These are phyloP conservation scores for Oehlia diaphana DNA, from an alignment of 192 early-diverging fungal genomes.

Conservation along the genomic window DNA sequence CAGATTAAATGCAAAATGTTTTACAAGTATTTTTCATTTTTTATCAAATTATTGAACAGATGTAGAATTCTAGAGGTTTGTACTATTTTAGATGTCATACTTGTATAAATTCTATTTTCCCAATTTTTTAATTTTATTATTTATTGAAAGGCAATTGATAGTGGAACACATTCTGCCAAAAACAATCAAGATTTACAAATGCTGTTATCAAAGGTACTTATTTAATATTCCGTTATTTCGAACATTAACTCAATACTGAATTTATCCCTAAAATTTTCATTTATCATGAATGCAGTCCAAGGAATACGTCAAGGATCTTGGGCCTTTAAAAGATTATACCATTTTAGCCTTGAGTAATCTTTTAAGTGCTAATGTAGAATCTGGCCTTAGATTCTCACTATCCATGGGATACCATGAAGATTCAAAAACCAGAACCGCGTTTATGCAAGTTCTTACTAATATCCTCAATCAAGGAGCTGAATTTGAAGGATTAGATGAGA, in stretches of 20 bases:
- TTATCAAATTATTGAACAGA: constrained; percentile 69
- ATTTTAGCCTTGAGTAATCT: constrained; percentile 89
- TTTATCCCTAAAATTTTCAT: not conserved
- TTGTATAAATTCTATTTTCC: not conserved
- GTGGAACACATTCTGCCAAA: constrained; percentile 23
- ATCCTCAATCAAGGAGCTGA: constrained; percentile 84
- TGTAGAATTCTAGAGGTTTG: constrained; percentile 60
- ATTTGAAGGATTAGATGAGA: constrained; percentile 75
- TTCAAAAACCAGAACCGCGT: constrained; percentile 82
- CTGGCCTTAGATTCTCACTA: constrained; percentile 86
- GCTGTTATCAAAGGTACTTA: constrained; percentile 30
- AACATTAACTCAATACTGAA: too few relatives aligned
- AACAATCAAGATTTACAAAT: constrained; percentile 35
- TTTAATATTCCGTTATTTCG: not conserved
- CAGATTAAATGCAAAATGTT: constrained; percentile 66
- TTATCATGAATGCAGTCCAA: constrained; percentile 40
- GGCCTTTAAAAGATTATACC: constrained; percentile 76
- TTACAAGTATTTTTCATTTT: constrained; percentile 74
- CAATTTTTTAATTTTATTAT: not conserved
- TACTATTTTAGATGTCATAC: not conserved
- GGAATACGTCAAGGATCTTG: constrained; percentile 61
- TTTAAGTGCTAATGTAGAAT: constrained; percentile 88
- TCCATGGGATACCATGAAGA: constrained; percentile 92
- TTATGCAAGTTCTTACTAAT: constrained; percentile 91
- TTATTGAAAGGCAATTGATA: constrained; percentile 15